Evolutionary conservation across 306 rosid species (phyloP).

Genomic region (Cucumis hystrix): DNA sequence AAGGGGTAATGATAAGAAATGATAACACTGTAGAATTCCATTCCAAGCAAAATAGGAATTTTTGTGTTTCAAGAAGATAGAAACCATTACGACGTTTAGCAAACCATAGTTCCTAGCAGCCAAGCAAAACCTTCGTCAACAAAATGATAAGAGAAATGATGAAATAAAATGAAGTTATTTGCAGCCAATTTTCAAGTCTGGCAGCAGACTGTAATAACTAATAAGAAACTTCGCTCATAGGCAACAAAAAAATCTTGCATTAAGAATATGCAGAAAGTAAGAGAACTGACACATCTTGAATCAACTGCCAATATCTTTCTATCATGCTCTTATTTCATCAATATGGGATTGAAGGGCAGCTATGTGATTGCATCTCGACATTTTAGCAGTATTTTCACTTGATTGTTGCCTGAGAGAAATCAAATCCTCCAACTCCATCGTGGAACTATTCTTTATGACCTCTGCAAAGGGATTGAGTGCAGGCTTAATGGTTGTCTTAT

Average conservation of each 20-base stretch:
- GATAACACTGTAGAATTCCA: no score
- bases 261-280: no score
- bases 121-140: not conserved
- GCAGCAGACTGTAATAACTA: no score
- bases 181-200: no score
- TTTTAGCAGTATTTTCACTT: constrained; percentile 33
- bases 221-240: no score
- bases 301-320: not conserved
- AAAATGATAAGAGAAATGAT: no score
- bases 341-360: constrained; percentile 28
- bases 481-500: constrained; percentile 53
- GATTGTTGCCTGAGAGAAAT: constrained; percentile 48
- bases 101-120: not conserved
- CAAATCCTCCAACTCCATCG: constrained; percentile 50
- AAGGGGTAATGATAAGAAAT: no score
- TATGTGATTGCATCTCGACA: constrained; percentile 38
- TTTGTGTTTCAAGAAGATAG: constrained; percentile 35
- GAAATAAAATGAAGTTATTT: no score
- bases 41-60: constrained; percentile 1
- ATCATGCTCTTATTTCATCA: constrained; percentile 41
- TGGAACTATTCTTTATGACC: constrained; percentile 46
- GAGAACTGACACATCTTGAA: no score
- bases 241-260: no score
- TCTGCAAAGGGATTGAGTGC: constrained; percentile 35
- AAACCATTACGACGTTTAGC: constrained; percentile 6